Evolutionary conservation across 208 protist genomes (phyloP), one percentile per base, ranked within the genome.

Genomic region (Leishmania braziliensis): DNA sequence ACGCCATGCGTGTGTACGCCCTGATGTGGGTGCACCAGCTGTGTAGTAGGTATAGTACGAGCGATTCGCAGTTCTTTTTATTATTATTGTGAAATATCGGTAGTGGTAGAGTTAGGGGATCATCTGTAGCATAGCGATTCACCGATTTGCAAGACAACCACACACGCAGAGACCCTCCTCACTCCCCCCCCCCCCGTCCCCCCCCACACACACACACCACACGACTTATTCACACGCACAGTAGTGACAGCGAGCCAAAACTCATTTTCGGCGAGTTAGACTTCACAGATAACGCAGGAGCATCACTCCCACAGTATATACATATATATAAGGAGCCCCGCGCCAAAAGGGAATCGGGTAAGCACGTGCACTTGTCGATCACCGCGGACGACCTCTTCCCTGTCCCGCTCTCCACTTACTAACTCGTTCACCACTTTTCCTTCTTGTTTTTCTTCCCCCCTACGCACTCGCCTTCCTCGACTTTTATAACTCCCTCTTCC

Each of bases 211-310:
- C 10, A 56, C 5, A 54, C n/a, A 53, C 10, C 2, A 46, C 9
- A 9, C 5, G 48, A 12, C 48, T 39, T 36, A 73, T 23, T 58
- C 70, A 43, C 20, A 12, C 6, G 5, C 66, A 50, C 69, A n/a
- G 23, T 26, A 26, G 46, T 46, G 43, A 20, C 69, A 29, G 14
- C 16, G 46, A 53, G 69, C 23, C 69, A 33, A 5, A 10, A n/a
- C 51, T 54, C 69, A 36, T 29, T n/a, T 46, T 3, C 46, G 23
- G 26, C 43, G 65, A 68, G 14, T 29, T 62, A 3, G n/a, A 69
- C 33, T 62, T 53, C 48, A 71, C 48, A 79, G 53, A 79, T 53
- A 79, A 48, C 58, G 16, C 43, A 33, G 50, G 54, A 58, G 20
- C 20, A n/a, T 50, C n/a, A 5, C 36, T 36, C 74, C 33, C 2